Percentiles rank a stretch among this genome's conserved stretches.
Evolutionary conservation across 768 basidiomycete species (phyloP).

Genomic region (Arthromyces matolae): DNA sequence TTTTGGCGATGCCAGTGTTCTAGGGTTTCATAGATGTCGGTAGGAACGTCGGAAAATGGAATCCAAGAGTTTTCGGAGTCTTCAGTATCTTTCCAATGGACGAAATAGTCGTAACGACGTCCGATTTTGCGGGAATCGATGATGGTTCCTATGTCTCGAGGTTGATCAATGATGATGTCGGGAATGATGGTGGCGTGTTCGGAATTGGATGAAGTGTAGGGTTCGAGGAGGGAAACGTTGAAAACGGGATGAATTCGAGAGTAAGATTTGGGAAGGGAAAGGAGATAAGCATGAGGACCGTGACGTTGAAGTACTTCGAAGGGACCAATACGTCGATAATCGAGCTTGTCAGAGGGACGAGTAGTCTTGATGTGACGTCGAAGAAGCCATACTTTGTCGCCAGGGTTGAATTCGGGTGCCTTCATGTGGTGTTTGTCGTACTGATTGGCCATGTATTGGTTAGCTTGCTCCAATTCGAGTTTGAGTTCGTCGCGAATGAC

Average conservation of each 20-base stretch:
- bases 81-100: background rate
- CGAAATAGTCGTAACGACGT: slow-evolving; percentile 3
- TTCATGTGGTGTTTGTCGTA: background rate
- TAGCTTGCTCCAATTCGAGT: slow-evolving; percentile 1
- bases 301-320: too few relatives aligned
- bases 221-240: slow-evolving; percentile 1
- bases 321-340: too few relatives aligned
- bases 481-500: slow-evolving; percentile 6
- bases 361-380: slow-evolving; percentile 7
- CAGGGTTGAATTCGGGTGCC: slow-evolving; percentile 2
- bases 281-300: too few relatives aligned
- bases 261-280: background rate
- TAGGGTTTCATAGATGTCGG: slow-evolving; percentile 5
- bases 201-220: background rate
- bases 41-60: slow-evolving; percentile 5
- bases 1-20: background rate
- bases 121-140: slow-evolving; percentile 8
- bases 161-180: background rate
- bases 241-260: slow-evolving; percentile 5
- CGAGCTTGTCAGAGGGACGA: too few relatives aligned
- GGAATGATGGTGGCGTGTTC: background rate
- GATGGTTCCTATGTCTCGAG: background rate
- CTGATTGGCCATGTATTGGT: background rate
- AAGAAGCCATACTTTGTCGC: slow-evolving; percentile 1
- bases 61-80: slow-evolving; percentile 16